Conservation (phyloP, 306 rosid species). For the Coriaria nepalensis region DNA sequence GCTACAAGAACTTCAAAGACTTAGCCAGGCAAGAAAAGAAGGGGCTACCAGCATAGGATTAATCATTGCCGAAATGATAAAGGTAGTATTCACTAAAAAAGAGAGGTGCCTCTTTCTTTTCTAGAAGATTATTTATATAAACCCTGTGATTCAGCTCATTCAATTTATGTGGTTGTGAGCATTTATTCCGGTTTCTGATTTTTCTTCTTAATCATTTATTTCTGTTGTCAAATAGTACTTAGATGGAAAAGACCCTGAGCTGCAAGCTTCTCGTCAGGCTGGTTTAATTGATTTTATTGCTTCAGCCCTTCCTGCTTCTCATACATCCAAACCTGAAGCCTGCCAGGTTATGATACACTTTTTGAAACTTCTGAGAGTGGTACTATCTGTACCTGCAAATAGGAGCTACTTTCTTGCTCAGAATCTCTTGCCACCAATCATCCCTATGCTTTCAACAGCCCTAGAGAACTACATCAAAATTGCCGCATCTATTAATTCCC, state of each 20-base stretch:
- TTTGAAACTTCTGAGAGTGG: constrained; percentile 70
- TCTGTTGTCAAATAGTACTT: constrained; percentile 44
- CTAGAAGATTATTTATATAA: no score
- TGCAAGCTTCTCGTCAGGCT: constrained; percentile 91
- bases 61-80: constrained; percentile 82
- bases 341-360: constrained; percentile 82
- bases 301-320: constrained; percentile 96
- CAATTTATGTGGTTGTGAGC: constrained; percentile 2
- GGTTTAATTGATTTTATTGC: constrained; percentile 95
- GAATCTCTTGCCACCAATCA: constrained; percentile 86
- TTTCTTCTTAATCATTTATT: not conserved
- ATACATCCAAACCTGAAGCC: constrained; percentile 93
- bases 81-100: constrained; percentile 55
- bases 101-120: no score
- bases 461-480: constrained; percentile 92
- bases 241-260: constrained; percentile 91
- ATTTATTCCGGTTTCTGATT: no score
- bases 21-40: constrained; percentile 98
- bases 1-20: constrained; percentile 98
- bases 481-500: constrained; percentile 68
- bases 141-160: constrained; percentile 1
- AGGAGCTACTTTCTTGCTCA: constrained; percentile 82
- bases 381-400: constrained; percentile 65
- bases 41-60: constrained; percentile 88
- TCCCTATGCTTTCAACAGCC: constrained; percentile 93